Base-by-base conservation (phyloP, 305 asterid genomes). In the Withania somnifera region DNA sequence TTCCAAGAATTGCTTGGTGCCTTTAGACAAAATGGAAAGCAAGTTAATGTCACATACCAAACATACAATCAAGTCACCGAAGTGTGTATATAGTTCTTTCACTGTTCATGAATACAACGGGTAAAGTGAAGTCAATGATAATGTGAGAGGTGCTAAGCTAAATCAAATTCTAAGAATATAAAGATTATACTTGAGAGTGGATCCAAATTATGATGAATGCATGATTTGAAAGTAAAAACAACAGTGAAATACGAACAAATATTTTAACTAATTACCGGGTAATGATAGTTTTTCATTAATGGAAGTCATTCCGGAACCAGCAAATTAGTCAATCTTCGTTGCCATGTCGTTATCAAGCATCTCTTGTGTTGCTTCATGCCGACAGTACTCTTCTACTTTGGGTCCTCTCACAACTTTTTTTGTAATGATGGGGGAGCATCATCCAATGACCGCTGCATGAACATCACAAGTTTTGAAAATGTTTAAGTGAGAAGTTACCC, bases 321-420 rank as follows among this genome's bases (percentile, higher is more conserved):
- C 89, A 82, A 83, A 78, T 28, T 58, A 84, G 87, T 83, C 82
- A 81, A 79, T 84, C 87, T 82, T 84, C 61, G 89, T 85, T 84
- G 87, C 88, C 75, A 87, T 85, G 88, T 90, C 92, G 81, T 90
- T 61, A 83, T 90, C 91, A 83, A 78, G 86, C 89, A 79, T 86
- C 89, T 86, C 82, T 85, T 78, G 88, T 63, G 82, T 85, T 51
- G 88, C 81, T 88, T 84, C 87, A 77, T 84, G 89, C 89, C 86
- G 89, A 89, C 91, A 87, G 83, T 83, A 56, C 82, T 77, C 82
- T 83, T 87, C 88, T 79, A 83, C 87, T 87, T 85, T 84, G 91
- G 92, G 93, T 88, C 92, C 90, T 90, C 89, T 67, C 79, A 38
- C 71, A 77, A 83, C 89, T 86, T 92, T 91, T 89, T n/a, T 82